These are phyloP conservation scores for Diutina rugosa DNA, from an alignment of 1,139 yeast genomes.

Conservation along the genomic window DNA sequence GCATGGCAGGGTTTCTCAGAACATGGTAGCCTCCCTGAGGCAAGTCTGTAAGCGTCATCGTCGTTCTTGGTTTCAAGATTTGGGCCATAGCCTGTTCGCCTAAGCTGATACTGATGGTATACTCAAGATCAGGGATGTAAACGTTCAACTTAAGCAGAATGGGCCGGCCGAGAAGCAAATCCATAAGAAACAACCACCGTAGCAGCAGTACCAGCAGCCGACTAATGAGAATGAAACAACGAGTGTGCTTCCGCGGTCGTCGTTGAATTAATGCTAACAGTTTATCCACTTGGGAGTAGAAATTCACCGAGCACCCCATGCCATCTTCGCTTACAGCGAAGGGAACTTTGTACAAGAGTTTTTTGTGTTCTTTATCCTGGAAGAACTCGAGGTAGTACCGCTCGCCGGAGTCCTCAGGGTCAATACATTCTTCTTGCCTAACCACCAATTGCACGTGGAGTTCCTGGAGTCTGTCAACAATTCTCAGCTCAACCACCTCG, in stretches of 20 bases:
- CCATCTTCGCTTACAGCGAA: neutral
- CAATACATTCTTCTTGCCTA: neutral
- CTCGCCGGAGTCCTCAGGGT: neutral
- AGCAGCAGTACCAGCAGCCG: neutral
- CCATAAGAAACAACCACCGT: neutral
- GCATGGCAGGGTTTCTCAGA: neutral
- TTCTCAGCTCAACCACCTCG: constrained; percentile 38
- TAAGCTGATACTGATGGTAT: neutral
- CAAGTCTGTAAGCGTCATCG: neutral
- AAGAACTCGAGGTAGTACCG: neutral
- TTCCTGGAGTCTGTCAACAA: constrained; percentile 69
- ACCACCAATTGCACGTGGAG: constrained; percentile 38
- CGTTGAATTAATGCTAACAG: neutral
- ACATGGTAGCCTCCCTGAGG: neutral
- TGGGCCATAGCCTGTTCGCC: neutral
- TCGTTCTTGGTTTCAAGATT: neutral
- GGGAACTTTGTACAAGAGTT: neutral
- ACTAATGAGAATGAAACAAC: neutral
- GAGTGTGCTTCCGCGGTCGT: neutral
- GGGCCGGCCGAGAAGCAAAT: neutral
- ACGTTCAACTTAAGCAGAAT: neutral
- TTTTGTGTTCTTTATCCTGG: neutral
- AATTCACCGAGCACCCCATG: neutral
- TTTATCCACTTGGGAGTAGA: neutral
- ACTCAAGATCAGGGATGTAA: neutral